Evolutionary conservation across 2,329 filamentous ascomycete species (phyloP), one percentile per base, ranked within the genome.

Genomic region (Xylariaceae sp.): DNA sequence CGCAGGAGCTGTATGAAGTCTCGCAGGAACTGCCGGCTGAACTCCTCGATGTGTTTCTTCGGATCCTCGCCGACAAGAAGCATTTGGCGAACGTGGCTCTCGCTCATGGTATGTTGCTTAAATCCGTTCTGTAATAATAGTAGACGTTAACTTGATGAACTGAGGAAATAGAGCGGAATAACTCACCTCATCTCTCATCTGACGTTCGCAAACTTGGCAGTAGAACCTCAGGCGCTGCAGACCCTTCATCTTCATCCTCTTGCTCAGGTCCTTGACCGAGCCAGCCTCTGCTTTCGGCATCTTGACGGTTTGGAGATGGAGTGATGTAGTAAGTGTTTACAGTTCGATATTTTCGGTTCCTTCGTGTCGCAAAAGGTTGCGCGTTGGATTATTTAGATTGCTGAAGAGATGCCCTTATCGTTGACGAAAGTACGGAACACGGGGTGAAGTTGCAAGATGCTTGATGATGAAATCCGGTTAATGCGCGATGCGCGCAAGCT

Each of bases 241-340:
- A 57, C 86, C 87, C 73, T 90, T 88, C 64, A 85, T 83, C 76
- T 96, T 97, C 78, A 96, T 87, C 76, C 92, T 88, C 78, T 97
- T 97, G 75, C 84, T 86, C 61, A 97, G 82, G 73, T 90, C 84
- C 77, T 97, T 97, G n/a, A 88, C 91, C 58, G 88, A 90, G 64
- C 94, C 94, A 56, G 90, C 87, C 79, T 97, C 94, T 69, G 94
- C 94, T 79, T 90, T 90, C 56, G 88, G 88, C 93, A 97, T 97
- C 55, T 72, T 88, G 77, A 70, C 67, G 68, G 47, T 55, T 45
- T 4, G 5, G 35, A 30, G 23, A 30, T 30, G 15, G 17, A 8
- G 11, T n/a, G 13, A 15, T 17, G 2, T 2, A 11, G 2, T 2
- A 11, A 4, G 30, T n/a, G n/a, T 9, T 15, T 35, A 44, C 17